These are phyloP conservation scores for Fagus sylvatica DNA, from an alignment of 306 rosid genomes.

Conservation along the genomic window DNA sequence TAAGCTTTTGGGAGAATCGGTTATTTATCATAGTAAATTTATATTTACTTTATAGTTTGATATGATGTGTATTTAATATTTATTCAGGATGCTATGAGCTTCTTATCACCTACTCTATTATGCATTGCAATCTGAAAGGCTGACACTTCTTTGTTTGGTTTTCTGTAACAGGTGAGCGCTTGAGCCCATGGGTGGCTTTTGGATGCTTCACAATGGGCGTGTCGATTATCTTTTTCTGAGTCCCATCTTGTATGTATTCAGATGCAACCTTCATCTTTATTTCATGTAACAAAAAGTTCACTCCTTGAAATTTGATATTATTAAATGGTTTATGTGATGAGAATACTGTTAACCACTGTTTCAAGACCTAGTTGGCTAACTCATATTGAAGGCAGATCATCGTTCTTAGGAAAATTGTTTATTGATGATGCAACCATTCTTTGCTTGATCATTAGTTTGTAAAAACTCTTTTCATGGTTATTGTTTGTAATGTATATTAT, in stretches of 20 bases:
- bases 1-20: no score
- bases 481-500: background rate
- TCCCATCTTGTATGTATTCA: background rate
- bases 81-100: constrained; percentile 4
- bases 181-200: constrained; percentile 67
- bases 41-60: constrained; percentile 1
- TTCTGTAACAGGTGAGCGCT: constrained; percentile 61
- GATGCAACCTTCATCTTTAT: constrained; percentile 16
- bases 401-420: background rate
- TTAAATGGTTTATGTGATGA: background rate
- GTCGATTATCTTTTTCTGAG: constrained; percentile 57
- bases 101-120: background rate
- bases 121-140: background rate
- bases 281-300: constrained; percentile 1
- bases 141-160: constrained; percentile 22
- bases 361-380: constrained; percentile 1
- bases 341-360: background rate
- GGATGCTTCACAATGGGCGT: constrained; percentile 68
- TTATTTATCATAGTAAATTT: no score
- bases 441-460: constrained; percentile 9
- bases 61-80: constrained; percentile 4
- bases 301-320: background rate
- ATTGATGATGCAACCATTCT: constrained; percentile 5
- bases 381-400: constrained; percentile 3
- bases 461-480: background rate